Evolutionary conservation across 768 basidiomycete species (phyloP).

Genomic region (Phylloporus sp.): DNA sequence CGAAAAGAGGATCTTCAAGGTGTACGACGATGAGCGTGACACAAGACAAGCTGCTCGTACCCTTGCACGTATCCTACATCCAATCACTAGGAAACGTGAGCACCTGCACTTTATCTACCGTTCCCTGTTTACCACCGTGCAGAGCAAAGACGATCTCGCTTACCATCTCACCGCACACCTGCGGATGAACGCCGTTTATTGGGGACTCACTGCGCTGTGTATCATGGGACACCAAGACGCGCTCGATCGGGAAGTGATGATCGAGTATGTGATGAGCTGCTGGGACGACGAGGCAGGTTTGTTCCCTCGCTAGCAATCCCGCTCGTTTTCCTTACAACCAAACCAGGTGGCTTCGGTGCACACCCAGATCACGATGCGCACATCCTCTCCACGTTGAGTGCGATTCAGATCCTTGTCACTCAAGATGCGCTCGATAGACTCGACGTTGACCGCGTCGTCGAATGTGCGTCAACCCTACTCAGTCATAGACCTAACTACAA

Average conservation of each 20-base stretch:
- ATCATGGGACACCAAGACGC: conserved; percentile 78
- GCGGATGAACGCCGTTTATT: conserved; percentile 93
- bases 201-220: conserved; percentile 87
- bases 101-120: background rate
- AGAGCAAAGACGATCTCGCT: conserved; percentile 78
- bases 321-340: no score
- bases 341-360: conserved; percentile 81
- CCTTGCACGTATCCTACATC: conserved; percentile 72
- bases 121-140: conserved; percentile 4
- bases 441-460: conserved; percentile 62
- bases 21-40: conserved; percentile 12
- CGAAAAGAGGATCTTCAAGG: background rate
- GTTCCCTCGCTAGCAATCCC: no score
- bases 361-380: conserved; percentile 94
- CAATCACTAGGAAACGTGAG: conserved; percentile 65
- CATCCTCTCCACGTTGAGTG: conserved; percentile 79
- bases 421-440: conserved; percentile 75
- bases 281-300: conserved; percentile 87
- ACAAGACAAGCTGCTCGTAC: conserved; percentile 35
- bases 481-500: background rate
- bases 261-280: conserved; percentile 88
- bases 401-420: conserved; percentile 85
- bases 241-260: conserved; percentile 75
- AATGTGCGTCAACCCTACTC: conserved; percentile 48
- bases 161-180: conserved; percentile 93